Conservation (phyloP, 2,329 filamentous ascomycete species). For the Cladosporium halotolerans region DNA sequence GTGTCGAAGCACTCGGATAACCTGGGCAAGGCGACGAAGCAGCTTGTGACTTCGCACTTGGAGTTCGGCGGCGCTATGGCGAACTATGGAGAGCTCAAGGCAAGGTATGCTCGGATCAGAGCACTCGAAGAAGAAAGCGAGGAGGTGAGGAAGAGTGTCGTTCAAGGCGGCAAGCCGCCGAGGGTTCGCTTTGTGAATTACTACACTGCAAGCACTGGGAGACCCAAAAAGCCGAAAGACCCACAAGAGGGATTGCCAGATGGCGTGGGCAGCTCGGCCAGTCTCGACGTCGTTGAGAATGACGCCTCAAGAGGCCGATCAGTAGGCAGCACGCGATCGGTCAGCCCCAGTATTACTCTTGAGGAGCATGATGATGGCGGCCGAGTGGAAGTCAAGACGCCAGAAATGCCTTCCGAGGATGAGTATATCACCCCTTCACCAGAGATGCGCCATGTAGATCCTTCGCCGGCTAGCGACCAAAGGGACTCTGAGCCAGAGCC, state of each 20-base stretch:
- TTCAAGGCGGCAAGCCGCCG: slow-evolving; percentile 28
- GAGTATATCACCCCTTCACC: not conserved
- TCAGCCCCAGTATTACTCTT: slow-evolving; percentile 41
- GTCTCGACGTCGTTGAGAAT: not conserved
- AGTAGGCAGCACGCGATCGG: not conserved
- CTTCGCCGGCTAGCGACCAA: not conserved
- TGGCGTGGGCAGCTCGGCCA: slow-evolving; percentile 1
- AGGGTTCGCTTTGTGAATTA: slow-evolving; percentile 81
- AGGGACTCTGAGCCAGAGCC: not conserved
- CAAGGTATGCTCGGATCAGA: slow-evolving; percentile 63
- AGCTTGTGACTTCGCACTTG: slow-evolving; percentile 70
- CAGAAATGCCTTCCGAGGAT: slow-evolving; percentile 23
- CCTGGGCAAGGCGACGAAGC: slow-evolving; percentile 61
- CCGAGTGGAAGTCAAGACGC: slow-evolving; percentile 26
- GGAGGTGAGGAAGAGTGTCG: slow-evolving; percentile 29
- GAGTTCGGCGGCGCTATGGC: slow-evolving; percentile 78
- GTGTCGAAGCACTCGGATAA: slow-evolving; percentile 74
- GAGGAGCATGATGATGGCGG: slow-evolving; percentile 38
- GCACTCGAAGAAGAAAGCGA: slow-evolving; percentile 66
- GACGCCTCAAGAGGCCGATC: not conserved
- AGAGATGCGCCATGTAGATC: slow-evolving; percentile 8
- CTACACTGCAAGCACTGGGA: slow-evolving; percentile 77
- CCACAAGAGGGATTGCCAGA: slow-evolving; percentile 27
- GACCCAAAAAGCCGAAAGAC: slow-evolving; percentile 50
- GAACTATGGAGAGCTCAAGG: slow-evolving; percentile 64